phyloP scores from a whole-genome alignment of 164 flowering plant genomes.

The Magnolia kwangsiensis region DNA sequence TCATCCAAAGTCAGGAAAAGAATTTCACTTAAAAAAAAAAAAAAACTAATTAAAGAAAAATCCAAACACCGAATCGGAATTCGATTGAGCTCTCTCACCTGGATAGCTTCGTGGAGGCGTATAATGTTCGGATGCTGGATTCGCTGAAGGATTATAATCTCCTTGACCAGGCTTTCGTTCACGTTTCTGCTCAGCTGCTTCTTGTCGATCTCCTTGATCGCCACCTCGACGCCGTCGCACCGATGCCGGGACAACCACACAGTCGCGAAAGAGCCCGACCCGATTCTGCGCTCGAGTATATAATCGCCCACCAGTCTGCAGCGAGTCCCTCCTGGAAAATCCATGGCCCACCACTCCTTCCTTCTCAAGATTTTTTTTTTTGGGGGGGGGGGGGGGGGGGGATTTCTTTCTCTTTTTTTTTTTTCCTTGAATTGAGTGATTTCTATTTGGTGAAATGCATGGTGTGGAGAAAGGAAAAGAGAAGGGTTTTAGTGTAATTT shows the following conservation, averaged over 20 bases:
- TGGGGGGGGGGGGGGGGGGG: no score
- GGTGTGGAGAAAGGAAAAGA: no score
- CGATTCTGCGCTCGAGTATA: slow-evolving; percentile 45
- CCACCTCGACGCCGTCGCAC: slow-evolving; percentile 32
- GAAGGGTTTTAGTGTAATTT: no score
- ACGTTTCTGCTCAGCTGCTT: slow-evolving; percentile 35
- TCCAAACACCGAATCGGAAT: no score
- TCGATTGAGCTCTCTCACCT: slow-evolving; percentile 20
- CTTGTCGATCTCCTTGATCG: slow-evolving; percentile 53
- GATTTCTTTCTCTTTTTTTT: no score
- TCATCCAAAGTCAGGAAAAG: neutral
- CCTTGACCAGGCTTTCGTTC: slow-evolving; percentile 39
- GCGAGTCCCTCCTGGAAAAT: slow-evolving; percentile 9
- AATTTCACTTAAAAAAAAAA: no score
- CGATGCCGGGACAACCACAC: slow-evolving; percentile 47
- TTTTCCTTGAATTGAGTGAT: neutral
- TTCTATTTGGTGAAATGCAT: no score
- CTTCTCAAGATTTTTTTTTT: no score
- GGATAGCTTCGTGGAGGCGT: slow-evolving; percentile 40
- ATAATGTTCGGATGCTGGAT: slow-evolving; percentile 50
- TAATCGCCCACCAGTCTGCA: slow-evolving; percentile 44
- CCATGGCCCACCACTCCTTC: slow-evolving; percentile 10
- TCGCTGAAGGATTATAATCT: slow-evolving; percentile 44
- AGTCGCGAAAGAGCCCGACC: slow-evolving; percentile 58
- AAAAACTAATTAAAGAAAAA: neutral